Conservation (phyloP, 331 rosid species). For the Cucumis variabilis region DNA sequence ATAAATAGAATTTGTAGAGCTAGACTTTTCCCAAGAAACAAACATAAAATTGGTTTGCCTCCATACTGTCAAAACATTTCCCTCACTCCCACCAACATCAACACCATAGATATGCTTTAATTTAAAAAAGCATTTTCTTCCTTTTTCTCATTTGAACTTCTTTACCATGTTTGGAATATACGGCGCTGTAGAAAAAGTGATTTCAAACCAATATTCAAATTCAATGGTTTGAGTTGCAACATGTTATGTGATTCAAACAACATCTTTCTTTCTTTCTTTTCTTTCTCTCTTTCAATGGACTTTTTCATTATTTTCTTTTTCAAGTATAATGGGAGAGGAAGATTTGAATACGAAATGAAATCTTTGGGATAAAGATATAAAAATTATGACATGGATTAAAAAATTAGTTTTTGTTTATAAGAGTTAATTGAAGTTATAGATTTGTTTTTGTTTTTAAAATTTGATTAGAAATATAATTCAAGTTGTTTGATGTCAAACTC, state of each 20-base stretch:
- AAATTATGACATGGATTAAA: background rate
- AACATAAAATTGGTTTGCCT: constrained; percentile 7
- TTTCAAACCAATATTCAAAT: background rate
- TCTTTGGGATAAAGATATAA: background rate
- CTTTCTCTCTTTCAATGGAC: background rate
- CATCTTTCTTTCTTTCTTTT: background rate
- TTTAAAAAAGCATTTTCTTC: background rate
- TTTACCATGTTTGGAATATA: constrained; percentile 48
- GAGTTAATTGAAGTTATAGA: too few species aligned
- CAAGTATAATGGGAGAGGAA: background rate
- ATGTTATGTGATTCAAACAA: background rate
- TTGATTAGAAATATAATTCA: too few species aligned
- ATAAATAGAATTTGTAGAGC: too few species aligned
- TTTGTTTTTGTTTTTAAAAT: too few species aligned
- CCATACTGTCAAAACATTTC: background rate
- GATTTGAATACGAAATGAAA: background rate
- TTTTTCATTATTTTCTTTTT: background rate
- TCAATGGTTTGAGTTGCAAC: background rate
- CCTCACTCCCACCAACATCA: background rate
- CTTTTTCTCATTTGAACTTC: background rate
- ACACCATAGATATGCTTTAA: background rate
- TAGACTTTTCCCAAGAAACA: constrained; percentile 23
- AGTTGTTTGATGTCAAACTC: background rate
- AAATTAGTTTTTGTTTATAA: too few species aligned
- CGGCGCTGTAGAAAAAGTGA: constrained; percentile 35